phyloP scores from a whole-genome alignment of 306 rosid species.

The Boehmeria nivea region DNA sequence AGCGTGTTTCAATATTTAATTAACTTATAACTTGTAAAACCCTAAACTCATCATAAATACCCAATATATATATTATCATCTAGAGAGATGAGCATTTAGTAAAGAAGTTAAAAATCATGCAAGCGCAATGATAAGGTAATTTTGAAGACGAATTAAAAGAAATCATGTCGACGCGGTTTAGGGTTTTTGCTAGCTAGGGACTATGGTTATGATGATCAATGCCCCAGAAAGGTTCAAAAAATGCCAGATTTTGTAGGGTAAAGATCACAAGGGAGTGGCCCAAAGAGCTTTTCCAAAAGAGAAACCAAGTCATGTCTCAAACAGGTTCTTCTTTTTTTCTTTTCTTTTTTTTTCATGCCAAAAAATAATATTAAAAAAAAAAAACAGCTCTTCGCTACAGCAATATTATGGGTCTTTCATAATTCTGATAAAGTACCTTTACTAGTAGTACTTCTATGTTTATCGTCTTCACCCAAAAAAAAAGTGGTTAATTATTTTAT shows the following conservation, averaged over 20 bases:
- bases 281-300: slow-evolving; percentile 9
- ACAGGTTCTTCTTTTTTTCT: not conserved
- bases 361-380: too few species aligned
- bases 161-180: not conserved
- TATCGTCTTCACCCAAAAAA: not conserved
- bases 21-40: too few species aligned
- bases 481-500: not conserved
- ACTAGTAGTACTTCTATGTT: not conserved
- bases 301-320: slow-evolving; percentile 1
- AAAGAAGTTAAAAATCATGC: too few species aligned
- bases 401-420: not conserved
- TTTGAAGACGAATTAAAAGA: not conserved
- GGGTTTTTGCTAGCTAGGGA: not conserved
- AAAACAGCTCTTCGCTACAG: not conserved
- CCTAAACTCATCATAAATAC: too few species aligned
- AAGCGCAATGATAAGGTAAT: not conserved
- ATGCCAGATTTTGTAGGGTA: slow-evolving; percentile 3
- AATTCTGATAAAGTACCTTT: not conserved
- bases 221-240: not conserved
- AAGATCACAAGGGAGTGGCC: not conserved
- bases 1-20: too few species aligned
- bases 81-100: too few species aligned
- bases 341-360: too few species aligned
- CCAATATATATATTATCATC: too few species aligned
- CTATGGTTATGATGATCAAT: not conserved